Evolutionary conservation across 306 rosid genomes (phyloP).

Genomic region (Dryas alaskensis): DNA sequence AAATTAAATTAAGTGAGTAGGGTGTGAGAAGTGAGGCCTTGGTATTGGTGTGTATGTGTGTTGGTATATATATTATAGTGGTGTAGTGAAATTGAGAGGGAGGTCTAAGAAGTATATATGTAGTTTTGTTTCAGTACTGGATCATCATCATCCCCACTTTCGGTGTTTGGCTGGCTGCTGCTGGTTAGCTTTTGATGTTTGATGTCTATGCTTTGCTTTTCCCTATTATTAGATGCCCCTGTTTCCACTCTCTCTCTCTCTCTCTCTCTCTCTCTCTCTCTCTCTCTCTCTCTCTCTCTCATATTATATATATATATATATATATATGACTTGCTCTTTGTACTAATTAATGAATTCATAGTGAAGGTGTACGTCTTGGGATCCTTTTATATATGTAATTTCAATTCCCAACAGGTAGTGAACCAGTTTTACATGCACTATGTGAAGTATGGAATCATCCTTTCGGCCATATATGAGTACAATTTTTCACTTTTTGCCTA

Average conservation of each 20-base stretch:
- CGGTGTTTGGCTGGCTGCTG: constrained; percentile 11
- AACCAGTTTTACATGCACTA: neutral
- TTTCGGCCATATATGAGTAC: no score
- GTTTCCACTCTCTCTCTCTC: no score
- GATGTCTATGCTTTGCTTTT: constrained; percentile 1
- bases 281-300: neutral
- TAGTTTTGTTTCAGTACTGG: neutral
- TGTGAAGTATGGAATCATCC: neutral
- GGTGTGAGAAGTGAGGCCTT: constrained; percentile 20
- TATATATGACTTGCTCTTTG: neutral
- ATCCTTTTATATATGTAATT: neutral
- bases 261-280: no score
- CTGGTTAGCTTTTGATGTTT: constrained; percentile 9
- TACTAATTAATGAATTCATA: neutral
- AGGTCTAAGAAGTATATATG: no score
- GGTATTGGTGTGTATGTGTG: neutral
- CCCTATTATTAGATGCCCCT: constrained; percentile 2
- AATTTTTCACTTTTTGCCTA: neutral
- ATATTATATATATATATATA: neutral
- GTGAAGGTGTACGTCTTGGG: no score
- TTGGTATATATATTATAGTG: neutral
- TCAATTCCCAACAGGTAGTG: neutral
- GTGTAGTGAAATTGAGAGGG: no score
- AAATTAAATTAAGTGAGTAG: neutral
- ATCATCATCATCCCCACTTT: neutral